phyloP scores from a whole-genome alignment of 2,329 filamentous ascomycete genomes.

The Epichloe bromicola region DNA sequence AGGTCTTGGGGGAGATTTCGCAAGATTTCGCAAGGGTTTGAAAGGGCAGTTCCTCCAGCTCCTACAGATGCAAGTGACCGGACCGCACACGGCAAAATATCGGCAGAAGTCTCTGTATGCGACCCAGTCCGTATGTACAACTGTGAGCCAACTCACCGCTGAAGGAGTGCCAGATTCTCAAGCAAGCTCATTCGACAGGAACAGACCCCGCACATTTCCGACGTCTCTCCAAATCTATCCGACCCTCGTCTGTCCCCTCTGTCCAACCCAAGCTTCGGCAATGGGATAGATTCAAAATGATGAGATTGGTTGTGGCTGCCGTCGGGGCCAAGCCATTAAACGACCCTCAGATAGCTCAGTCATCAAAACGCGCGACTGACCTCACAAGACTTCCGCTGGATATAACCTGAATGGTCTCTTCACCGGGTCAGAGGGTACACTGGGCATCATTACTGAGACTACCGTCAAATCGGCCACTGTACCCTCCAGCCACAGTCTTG shows the following conservation, averaged over 20 bases:
- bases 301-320: background rate
- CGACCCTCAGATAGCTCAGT: constrained; percentile 40
- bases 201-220: constrained; percentile 7
- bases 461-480: constrained; percentile 55
- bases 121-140: too few relatives aligned
- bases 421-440: constrained; percentile 56
- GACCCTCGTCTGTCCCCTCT: background rate
- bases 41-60: too few relatives aligned
- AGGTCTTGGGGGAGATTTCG: too few relatives aligned
- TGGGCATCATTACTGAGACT: constrained; percentile 58
- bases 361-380: constrained; percentile 54
- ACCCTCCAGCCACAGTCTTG: constrained; percentile 51
- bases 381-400: constrained; percentile 51
- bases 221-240: background rate
- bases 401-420: constrained; percentile 61
- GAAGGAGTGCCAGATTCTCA: constrained; percentile 18
- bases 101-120: too few relatives aligned
- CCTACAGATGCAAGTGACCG: too few relatives aligned
- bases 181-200: too few relatives aligned
- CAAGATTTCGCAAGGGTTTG: too few relatives aligned
- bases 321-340: background rate
- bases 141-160: too few relatives aligned
- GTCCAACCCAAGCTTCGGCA: background rate
- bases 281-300: background rate
- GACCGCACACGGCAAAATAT: too few relatives aligned